Conservation (phyloP, 2,329 filamentous ascomycete species). For the Hymenoscyphus infarciens region DNA sequence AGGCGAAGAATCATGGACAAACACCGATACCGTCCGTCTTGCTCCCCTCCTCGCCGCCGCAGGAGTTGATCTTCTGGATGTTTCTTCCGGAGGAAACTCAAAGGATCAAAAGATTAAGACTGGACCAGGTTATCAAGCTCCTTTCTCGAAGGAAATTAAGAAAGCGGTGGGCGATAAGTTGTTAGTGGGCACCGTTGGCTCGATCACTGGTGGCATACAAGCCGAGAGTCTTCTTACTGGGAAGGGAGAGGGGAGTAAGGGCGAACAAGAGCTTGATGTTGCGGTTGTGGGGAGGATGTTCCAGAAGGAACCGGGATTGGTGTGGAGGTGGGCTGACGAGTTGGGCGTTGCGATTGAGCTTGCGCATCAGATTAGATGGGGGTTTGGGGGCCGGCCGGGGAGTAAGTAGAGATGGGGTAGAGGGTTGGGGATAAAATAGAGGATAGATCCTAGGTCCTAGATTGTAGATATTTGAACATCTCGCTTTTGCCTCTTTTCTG, state of each 20-base stretch:
- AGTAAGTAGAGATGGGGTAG: not conserved
- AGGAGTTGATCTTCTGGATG: constrained; percentile 73
- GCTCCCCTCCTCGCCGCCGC: constrained; percentile 59
- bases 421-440: not conserved
- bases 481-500: too few species aligned
- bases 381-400: constrained; percentile 43
- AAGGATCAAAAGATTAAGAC: constrained; percentile 52
- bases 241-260: constrained; percentile 42
- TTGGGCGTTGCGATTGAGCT: constrained; percentile 44
- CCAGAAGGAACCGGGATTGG: constrained; percentile 55
- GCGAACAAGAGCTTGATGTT: constrained; percentile 46
- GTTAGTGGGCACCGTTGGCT: constrained; percentile 46
- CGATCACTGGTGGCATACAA: constrained; percentile 43
- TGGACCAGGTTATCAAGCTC: constrained; percentile 66
- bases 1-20: constrained; percentile 62
- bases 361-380: constrained; percentile 54
- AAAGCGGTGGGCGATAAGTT: constrained; percentile 62
- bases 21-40: constrained; percentile 60
- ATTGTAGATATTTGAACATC: too few species aligned
- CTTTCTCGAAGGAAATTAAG: constrained; percentile 68
- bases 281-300: constrained; percentile 51
- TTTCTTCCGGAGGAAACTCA: constrained; percentile 66
- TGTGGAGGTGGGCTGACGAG: constrained; percentile 54
- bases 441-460: too few species aligned
- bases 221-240: constrained; percentile 48